Base-by-base conservation (phyloP, 1,284 basidiomycete genomes). In the Cryptococcus sp. region DNA sequence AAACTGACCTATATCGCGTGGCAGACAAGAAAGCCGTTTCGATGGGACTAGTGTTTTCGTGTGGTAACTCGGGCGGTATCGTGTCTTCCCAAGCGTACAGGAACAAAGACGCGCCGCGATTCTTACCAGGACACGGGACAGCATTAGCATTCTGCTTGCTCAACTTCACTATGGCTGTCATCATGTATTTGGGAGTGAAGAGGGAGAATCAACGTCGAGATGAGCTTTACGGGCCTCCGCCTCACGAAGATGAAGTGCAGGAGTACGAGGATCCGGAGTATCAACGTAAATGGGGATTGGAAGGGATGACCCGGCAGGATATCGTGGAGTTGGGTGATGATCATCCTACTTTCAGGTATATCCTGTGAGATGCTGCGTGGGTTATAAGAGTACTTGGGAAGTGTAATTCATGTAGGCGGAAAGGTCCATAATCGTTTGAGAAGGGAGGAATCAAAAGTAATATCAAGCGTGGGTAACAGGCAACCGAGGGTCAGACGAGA, bases 231-330 rank as follows among this genome's bases (percentile, higher is more conserved):
- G 80, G 79, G 5, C 66, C 69, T 2, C 59, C 71, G 0, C 68
- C 72, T 11, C 54, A 55, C 2, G 57, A 56, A 16, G 90, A 94
- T 69, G 89, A 93, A 77, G 78, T 91, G 53, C 89, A 70, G 45
- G 71, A 74, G 43, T 58, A 64, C 50, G 75, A 78, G 37, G 57
- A 64, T 46, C 65, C 69, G 17, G 79, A 75, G 53, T 75, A 74
- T 50, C 63, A 72, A 44, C 54, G 62, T 20, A 64, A 61, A 46
- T 79, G 76, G 68, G 80, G 80, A 1, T 62, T 82, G 55, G 68
- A 74, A 50, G 73, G 75, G 26, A 75, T 76, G 72, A 67, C 67
- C 11, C 69, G 73, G 49, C 68, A 75, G 25, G 76, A 82, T 64
- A 77, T 82, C 45, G 70, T 80, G 45, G 74, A 72, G 52, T 65